phyloP scores from a whole-genome alignment of 768 basidiomycete species.

The Glaciozyma martinii region DNA sequence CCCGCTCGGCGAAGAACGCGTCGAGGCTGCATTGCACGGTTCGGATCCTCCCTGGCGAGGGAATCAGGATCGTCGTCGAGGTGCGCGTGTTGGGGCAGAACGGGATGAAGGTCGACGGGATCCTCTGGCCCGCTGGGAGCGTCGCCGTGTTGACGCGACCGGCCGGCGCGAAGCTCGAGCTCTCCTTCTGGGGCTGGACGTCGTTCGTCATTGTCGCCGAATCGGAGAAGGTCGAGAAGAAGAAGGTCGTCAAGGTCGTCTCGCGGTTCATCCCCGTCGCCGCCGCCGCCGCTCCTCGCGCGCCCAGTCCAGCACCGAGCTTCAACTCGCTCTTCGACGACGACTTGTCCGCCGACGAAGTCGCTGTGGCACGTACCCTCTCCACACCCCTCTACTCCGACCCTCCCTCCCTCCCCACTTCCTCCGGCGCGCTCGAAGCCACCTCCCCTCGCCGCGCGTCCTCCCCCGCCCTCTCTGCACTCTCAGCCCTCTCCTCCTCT shows the following conservation, averaged over 20 bases:
- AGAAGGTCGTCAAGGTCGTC: neutral
- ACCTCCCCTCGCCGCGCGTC: neutral
- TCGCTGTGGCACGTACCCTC: neutral
- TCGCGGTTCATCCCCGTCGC: neutral
- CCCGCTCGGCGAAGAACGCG: slow-evolving; percentile 24
- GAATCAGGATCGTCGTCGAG: slow-evolving; percentile 6
- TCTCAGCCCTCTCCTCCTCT: neutral
- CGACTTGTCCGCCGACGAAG: too few relatives aligned
- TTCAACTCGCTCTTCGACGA: slow-evolving; percentile 9
- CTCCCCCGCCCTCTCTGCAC: slow-evolving; percentile 1
- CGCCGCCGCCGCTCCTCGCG: neutral
- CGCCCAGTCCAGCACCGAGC: neutral
- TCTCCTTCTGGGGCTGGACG: slow-evolving; percentile 26
- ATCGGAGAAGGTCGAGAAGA: neutral
- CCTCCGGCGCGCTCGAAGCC: neutral
- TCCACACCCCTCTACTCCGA: neutral
- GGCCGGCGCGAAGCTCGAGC: neutral
- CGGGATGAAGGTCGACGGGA: slow-evolving; percentile 28
- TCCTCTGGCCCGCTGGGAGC: slow-evolving; percentile 7
- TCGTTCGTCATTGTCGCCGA: slow-evolving; percentile 10
- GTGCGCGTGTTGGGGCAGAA: slow-evolving; percentile 24
- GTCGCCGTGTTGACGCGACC: slow-evolving; percentile 3
- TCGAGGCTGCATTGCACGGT: slow-evolving; percentile 26
- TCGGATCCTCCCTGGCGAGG: slow-evolving; percentile 1
- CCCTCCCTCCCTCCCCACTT: neutral